Base-by-base conservation (phyloP, 805 yeast species). In the Candida vartiovaarae region DNA sequence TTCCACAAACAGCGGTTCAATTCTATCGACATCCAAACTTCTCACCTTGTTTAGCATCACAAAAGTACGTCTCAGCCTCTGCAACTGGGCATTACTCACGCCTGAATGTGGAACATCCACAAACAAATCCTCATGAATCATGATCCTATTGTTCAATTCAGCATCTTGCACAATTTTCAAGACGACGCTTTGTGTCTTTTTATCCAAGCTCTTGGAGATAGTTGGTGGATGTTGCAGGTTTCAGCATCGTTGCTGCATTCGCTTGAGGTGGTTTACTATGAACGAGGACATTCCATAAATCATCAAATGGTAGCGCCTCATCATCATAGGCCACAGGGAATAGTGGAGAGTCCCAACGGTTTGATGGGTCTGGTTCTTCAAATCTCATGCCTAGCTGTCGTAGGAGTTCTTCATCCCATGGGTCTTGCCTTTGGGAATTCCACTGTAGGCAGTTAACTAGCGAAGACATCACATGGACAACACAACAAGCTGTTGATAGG, bases 341-440 rank as follows among this genome's bases (percentile, higher is more conserved):
- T 48, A 91, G 66, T 5, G 99, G 99, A 4, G 95, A 79, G 58
- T 93, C 99, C 99, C 99, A 93, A 47, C 96, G 67, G 27, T 82
- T 77, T 55, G 77, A 76, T 30, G 80, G 79, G 58, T 87, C 84
- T 1, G 99, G 99, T 60, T 93, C 99, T 63, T 93, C 99, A 58
- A 82, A 93, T 46, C 99, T 65, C 78, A 89, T 84, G 4, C 78
- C 74, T 45, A 91, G 66, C 41, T 83, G 90, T 11, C 72, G 71
- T 34, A 89, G 66, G 27, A 87, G 63, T 31, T 76, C 79, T 2
- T 68, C 71, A 37, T 78, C 81, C 96, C 96, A 89, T 15, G 31
- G 39, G 10, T 66, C 61, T 6, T 66, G 65, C 2, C 45, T 48
- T 4, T 54, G 49, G 47, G 66, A 48, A 4, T 43, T 32, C 33